These are phyloP conservation scores for Aspergillus kassunensis DNA, from an alignment of 495 filamentous ascomycete species.

Conservation along the genomic window DNA sequence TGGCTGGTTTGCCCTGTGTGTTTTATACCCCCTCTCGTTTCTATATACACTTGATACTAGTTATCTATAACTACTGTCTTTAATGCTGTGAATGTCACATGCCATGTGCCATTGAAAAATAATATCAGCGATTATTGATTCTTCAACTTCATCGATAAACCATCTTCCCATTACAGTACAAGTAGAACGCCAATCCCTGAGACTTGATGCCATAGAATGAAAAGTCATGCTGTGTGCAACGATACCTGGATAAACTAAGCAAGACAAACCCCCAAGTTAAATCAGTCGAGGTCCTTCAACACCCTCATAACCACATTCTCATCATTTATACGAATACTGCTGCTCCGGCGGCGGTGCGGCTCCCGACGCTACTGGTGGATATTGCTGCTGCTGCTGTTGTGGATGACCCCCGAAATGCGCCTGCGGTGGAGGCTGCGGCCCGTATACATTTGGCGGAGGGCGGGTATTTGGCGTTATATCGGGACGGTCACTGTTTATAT, in stretches of 20 bases:
- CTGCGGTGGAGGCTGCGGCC: constrained; percentile 29
- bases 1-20: too few relatives aligned
- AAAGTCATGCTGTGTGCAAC: too few relatives aligned
- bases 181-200: too few relatives aligned
- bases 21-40: constrained; percentile 9
- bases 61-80: neutral
- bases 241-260: too few relatives aligned
- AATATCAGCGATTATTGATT: too few relatives aligned
- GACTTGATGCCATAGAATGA: too few relatives aligned
- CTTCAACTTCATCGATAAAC: too few relatives aligned
- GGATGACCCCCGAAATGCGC: constrained; percentile 16
- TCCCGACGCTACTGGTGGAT: constrained; percentile 13
- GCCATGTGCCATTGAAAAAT: too few relatives aligned
- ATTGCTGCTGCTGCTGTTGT: constrained; percentile 19
- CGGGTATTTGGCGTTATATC: constrained; percentile 44
- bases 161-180: too few relatives aligned
- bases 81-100: neutral
- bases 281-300: too few relatives aligned
- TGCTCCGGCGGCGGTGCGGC: constrained; percentile 5
- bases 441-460: constrained; percentile 30
- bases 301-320: too few relatives aligned
- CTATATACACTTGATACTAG: neutral
- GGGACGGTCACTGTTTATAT: constrained; percentile 34
- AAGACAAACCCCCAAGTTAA: too few relatives aligned
- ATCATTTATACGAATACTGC: constrained; percentile 26